These are phyloP conservation scores for Kickxella alabastrina DNA, from an alignment of 192 early-diverging fungal genomes.

Conservation along the genomic window DNA sequence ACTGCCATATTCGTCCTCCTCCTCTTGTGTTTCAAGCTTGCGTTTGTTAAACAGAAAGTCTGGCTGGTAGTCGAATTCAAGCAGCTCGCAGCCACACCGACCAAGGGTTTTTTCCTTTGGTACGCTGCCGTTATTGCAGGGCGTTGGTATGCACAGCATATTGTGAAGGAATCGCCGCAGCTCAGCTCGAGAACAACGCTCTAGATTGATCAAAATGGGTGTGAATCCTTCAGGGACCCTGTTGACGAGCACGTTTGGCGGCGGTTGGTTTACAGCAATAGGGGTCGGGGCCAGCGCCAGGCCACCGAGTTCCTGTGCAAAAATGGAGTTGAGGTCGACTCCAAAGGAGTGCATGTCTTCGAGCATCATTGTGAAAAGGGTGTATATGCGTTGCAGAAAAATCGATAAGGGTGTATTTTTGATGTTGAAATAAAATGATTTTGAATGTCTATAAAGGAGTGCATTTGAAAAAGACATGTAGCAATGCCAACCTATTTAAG, in stretches of 20 bases:
- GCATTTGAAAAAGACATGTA: too few species aligned
- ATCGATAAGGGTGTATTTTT: too few species aligned
- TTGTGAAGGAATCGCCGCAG: constrained; percentile 38
- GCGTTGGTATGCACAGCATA: constrained; percentile 23
- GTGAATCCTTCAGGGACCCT: constrained; percentile 39
- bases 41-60: constrained; percentile 44
- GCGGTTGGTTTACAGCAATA: constrained; percentile 12
- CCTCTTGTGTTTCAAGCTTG: not conserved
- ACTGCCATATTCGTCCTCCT: constrained; percentile 7
- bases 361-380: constrained; percentile 15
- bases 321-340: constrained; percentile 20
- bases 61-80: constrained; percentile 50
- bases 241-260: constrained; percentile 36
- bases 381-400: not conserved
- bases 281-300: constrained; percentile 31
- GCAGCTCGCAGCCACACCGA: constrained; percentile 38
- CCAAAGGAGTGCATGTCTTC: constrained; percentile 23
- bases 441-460: too few species aligned
- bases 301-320: constrained; percentile 36
- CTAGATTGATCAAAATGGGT: constrained; percentile 39
- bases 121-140: not conserved
- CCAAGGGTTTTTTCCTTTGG: constrained; percentile 17
- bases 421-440: too few species aligned
- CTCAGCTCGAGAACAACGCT: constrained; percentile 36
- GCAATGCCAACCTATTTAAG: too few species aligned